These are phyloP conservation scores for Salmacisia buchloeana DNA, from an alignment of 1,284 basidiomycete genomes.

Conservation along the genomic window DNA sequence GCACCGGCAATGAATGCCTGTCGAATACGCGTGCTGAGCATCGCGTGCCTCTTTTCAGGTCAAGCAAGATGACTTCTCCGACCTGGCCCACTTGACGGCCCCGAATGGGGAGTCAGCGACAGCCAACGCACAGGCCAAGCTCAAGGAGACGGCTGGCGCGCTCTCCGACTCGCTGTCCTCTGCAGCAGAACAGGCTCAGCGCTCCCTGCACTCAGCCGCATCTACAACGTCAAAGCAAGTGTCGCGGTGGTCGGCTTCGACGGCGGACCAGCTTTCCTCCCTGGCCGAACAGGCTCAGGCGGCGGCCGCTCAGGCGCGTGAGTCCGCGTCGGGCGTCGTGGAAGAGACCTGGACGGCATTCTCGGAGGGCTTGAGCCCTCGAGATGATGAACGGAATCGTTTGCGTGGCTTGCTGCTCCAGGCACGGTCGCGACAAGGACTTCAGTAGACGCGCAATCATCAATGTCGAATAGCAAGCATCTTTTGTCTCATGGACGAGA, in stretches of 20 bases:
- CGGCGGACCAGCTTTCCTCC: no score
- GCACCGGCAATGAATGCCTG: not conserved
- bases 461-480: no score
- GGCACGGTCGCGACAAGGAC: not conserved
- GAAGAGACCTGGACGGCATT: not conserved
- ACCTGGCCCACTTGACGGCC: constrained; percentile 30
- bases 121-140: no score
- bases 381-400: constrained; percentile 5
- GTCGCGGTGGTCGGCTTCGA: no score
- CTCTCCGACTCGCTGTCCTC: not conserved
- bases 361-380: not conserved
- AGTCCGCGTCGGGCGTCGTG: not conserved
- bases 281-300: not conserved
- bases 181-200: no score
- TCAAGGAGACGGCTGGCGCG: no score
- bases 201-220: no score
- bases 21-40: not conserved
- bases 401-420: not conserved
- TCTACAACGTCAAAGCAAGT: no score
- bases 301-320: not conserved
- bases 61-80: constrained; percentile 43
- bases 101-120: no score
- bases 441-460: no score
- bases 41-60: constrained; percentile 16
- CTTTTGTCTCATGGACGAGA: no score